phyloP scores from a whole-genome alignment of 306 rosid species.

The Benincasa hispida region DNA sequence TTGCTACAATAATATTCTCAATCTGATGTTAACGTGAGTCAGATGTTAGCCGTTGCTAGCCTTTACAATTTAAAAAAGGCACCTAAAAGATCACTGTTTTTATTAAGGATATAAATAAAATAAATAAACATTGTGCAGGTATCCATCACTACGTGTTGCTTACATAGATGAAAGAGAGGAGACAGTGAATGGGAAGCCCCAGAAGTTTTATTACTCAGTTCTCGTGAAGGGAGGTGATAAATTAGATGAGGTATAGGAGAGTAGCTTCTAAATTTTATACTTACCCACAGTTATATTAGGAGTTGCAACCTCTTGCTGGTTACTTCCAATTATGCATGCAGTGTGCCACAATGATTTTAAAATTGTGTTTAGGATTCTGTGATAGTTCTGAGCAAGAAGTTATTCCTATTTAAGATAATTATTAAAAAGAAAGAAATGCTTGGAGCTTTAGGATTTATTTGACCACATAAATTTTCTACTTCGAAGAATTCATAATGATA shows the following conservation, averaged over 20 bases:
- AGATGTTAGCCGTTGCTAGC: slow-evolving; percentile 1
- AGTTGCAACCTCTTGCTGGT: background rate
- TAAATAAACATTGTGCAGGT: slow-evolving; percentile 27
- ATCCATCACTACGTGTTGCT: slow-evolving; percentile 82
- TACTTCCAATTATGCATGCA: background rate
- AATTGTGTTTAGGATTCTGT: background rate
- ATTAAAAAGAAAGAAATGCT: background rate
- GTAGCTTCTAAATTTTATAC: slow-evolving; percentile 2
- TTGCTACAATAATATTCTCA: slow-evolving; percentile 54
- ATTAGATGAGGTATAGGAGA: slow-evolving; percentile 72
- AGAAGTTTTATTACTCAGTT: slow-evolving; percentile 59
- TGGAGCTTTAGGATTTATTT: background rate
- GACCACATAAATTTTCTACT: background rate
- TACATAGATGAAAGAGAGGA: slow-evolving; percentile 78
- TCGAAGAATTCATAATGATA: background rate
- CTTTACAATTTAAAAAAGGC: background rate
- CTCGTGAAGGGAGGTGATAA: slow-evolving; percentile 91
- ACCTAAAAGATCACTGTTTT: background rate
- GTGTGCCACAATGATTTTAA: background rate
- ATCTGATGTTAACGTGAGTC: slow-evolving; percentile 73
- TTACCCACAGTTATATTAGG: background rate
- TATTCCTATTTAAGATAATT: background rate
- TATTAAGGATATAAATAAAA: background rate
- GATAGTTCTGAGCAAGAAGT: background rate
- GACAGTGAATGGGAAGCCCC: slow-evolving; percentile 28